Percentiles rank a stretch among this genome's conserved stretches.
phyloP scores from a whole-genome alignment of 768 basidiomycete species.

The Boletus sensibilis region DNA sequence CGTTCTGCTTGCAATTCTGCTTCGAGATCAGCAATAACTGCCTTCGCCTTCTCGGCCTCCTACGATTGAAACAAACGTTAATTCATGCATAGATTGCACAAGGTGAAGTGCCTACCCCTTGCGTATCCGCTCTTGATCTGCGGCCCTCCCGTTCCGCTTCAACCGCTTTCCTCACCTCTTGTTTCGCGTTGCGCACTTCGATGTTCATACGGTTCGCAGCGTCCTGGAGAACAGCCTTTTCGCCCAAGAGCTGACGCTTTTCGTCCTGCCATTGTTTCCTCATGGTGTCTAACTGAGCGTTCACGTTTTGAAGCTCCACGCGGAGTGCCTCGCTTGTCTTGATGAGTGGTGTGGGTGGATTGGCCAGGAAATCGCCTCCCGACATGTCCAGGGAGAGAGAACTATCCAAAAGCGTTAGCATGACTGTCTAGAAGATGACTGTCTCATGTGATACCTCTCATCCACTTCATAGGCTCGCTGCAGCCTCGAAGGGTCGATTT shows the following conservation, averaged over 20 bases:
- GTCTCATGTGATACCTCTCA: slow-evolving; percentile 51
- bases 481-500: slow-evolving; percentile 50
- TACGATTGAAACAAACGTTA: slow-evolving; percentile 25
- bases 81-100: background rate
- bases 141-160: slow-evolving; percentile 54
- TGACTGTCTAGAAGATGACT: background rate
- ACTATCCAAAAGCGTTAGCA: slow-evolving; percentile 35
- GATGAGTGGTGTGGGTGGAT: slow-evolving; percentile 69
- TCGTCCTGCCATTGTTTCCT: slow-evolving; percentile 72
- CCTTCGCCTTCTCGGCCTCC: slow-evolving; percentile 72
- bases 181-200: slow-evolving; percentile 57
- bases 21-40: slow-evolving; percentile 67
- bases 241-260: slow-evolving; percentile 57
- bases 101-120: slow-evolving; percentile 44
- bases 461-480: slow-evolving; percentile 46
- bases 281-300: slow-evolving; percentile 60
- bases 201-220: slow-evolving; percentile 63
- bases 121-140: slow-evolving; percentile 47
- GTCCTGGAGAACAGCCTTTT: slow-evolving; percentile 73
- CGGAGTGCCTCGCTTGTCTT: slow-evolving; percentile 65
- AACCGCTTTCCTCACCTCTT: slow-evolving; percentile 51
- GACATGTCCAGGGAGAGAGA: slow-evolving; percentile 48
- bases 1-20: slow-evolving; percentile 70
- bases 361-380: slow-evolving; percentile 43
- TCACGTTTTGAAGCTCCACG: slow-evolving; percentile 58